Base-by-base conservation (phyloP, 148 eudicot species). In the Pharnaceum exiguum region DNA sequence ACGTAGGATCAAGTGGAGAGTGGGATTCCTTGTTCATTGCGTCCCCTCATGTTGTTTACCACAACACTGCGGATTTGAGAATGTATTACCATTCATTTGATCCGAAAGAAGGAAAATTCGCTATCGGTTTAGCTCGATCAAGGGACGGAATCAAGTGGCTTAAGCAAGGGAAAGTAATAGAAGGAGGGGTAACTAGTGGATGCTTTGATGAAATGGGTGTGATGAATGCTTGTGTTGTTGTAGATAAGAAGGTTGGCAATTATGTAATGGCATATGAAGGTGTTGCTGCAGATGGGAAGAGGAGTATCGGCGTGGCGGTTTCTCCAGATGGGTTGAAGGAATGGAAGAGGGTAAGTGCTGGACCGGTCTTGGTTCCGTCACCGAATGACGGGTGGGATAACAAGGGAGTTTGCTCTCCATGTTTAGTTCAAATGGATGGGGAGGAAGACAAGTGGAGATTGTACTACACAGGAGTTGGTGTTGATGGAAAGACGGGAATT, bases 251-350 rank as follows among this genome's bases (percentile, higher is more conserved):
- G 56, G 80, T 71, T 49, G 95, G 87, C 51, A 75, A 60, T 12
- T 87, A 84, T 66, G 21, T 87, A 77, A 87, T 87, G 95, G 86
- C 75, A 45, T 87, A 77, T 70, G 95, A 87, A 79, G 88, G 86
- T 30, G 71, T 87, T 25, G 73, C 64, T 55, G 71, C 35, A 21
- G 70, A 77, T 54, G 87, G 87, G 25, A 71, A 42, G 36, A 77
- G 86, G 63, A 77, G 88, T 16, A 71, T 87, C 30, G 95, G 95
- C 16, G 3, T 84, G 53, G 88, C 95, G 1, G 69, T 42, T 28
- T 87, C 95, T 9, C 18, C 28, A 0, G 87, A 87, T 68, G 96
- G 96, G 23, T 68, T 82, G 69, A 79, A 64, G 78, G 55, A 75
- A 29, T 87, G 96, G 96, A 70, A 32, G 55, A 68, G 77, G 63